These are phyloP conservation scores for Stachybotrys chartarum DNA, from an alignment of 2,329 filamentous ascomycete genomes.

Conservation along the genomic window DNA sequence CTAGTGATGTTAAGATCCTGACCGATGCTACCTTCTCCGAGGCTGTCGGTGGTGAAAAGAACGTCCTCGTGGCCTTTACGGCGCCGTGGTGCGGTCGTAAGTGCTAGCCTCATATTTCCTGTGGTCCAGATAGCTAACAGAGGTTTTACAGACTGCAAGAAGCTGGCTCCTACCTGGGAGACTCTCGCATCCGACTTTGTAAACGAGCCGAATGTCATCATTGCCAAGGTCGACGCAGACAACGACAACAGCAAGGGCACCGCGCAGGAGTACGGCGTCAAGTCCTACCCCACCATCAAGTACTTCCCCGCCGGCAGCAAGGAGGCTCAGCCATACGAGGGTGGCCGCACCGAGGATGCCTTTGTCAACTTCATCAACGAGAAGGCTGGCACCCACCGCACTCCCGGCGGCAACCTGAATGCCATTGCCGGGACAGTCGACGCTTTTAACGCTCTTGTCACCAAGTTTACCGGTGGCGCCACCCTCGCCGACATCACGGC, in stretches of 20 bases:
- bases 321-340: constrained; percentile 63
- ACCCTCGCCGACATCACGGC: constrained; percentile 56
- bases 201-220: constrained; percentile 68
- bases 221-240: constrained; percentile 96
- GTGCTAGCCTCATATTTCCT: constrained; percentile 28
- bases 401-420: constrained; percentile 73
- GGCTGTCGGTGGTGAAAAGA: constrained; percentile 74
- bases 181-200: constrained; percentile 74
- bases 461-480: constrained; percentile 61
- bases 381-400: constrained; percentile 81
- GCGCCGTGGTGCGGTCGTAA: constrained; percentile 97
- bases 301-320: constrained; percentile 86
- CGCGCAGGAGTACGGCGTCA: constrained; percentile 68
- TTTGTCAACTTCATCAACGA: constrained; percentile 79
- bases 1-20: constrained; percentile 72
- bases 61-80: constrained; percentile 93
- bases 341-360: constrained; percentile 68
- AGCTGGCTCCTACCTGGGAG: constrained; percentile 85
- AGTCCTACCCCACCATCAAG: constrained; percentile 93
- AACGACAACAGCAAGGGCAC: constrained; percentile 75
- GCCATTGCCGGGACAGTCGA: constrained; percentile 74
- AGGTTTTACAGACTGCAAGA: constrained; percentile 77
- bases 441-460: constrained; percentile 66
- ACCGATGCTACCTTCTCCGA: constrained; percentile 73
- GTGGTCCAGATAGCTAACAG: constrained; percentile 1